Base-by-base conservation (phyloP, 2,329 filamentous ascomycete genomes). In the Sphaerulina musiva region DNA sequence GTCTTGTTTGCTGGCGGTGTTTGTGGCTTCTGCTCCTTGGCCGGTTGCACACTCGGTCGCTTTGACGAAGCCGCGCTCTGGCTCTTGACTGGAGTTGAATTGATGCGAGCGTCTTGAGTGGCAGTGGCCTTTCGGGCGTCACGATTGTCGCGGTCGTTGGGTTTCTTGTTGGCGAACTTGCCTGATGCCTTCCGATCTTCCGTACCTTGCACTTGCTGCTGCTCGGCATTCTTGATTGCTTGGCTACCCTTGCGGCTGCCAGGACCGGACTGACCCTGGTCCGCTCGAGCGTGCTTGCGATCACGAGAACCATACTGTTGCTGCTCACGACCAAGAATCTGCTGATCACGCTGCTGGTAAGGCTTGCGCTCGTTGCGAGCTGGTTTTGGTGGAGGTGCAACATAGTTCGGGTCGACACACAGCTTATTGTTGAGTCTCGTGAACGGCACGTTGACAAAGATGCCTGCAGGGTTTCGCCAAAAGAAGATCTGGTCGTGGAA, bases 371-470 rank as follows among this genome's bases (percentile, higher is more conserved):
- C 48, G 8, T 34, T 34, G 6, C 41, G 48, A 9, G 39, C 48
- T 26, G 41, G 29, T 43, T 17, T 43, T 26, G 31, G 14, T 14
- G 14, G 40, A 17, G 29, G 26, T 12, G 40, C 14, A 11, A 45
- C 43, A 14, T 49, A 49, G 29, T 56, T 55, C 12, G 55, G 48
- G 34, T 50, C 42, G 38, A 49, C 51, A 44, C 55, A 54, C 26
- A 65, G 59, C 50, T 62, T 65, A 46, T 62, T 62, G 38, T 60
- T 53, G 36, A 62, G 51, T 29, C 44, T 43, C 17, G 62, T 62
- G 31, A 59, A 56, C 17, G 59, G 62, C 29, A 68, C 56, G 36
- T 64, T 68, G 29, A 67, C 59, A 47, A 60, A 62, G 54, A 61
- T 55, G 51, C 64, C 62, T 47, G 57, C 51, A 8, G 60, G 57